These are phyloP conservation scores for Leccinellum rugosiceps DNA, from an alignment of 768 basidiomycete species.

Conservation along the genomic window DNA sequence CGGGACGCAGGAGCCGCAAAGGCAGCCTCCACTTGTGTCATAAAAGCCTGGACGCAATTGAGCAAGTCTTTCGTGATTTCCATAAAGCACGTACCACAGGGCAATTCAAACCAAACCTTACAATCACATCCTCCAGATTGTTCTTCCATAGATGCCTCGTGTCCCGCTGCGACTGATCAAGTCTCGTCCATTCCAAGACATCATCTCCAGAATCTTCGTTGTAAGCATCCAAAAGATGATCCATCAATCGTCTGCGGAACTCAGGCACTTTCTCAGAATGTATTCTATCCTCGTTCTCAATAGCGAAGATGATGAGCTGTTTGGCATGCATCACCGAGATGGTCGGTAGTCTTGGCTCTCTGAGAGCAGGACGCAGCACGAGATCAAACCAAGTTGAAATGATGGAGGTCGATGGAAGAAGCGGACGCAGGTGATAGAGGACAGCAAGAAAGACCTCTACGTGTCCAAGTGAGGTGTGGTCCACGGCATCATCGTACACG, in stretches of 20 bases:
- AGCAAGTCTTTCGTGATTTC: slow-evolving; percentile 7
- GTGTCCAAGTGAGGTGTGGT: slow-evolving; percentile 60
- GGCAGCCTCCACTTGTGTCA: slow-evolving; percentile 62
- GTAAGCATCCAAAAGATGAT: slow-evolving; percentile 71
- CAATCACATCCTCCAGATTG: slow-evolving; percentile 74
- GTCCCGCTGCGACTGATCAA: slow-evolving; percentile 60
- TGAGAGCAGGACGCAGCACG: slow-evolving; percentile 71
- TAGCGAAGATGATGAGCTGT: slow-evolving; percentile 63
- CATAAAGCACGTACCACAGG: slow-evolving; percentile 55
- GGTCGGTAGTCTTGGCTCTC: slow-evolving; percentile 65
- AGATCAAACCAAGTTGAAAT: slow-evolving; percentile 83
- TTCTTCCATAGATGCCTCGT: slow-evolving; percentile 66
- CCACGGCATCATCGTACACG: slow-evolving; percentile 59
- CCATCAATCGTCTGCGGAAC: slow-evolving; percentile 67
- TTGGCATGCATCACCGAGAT: slow-evolving; percentile 62
- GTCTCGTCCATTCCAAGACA: slow-evolving; percentile 67
- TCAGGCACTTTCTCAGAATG: slow-evolving; percentile 52
- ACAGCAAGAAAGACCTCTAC: slow-evolving; percentile 66
- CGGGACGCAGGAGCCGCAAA: slow-evolving; percentile 60
- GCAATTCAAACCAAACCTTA: slow-evolving; percentile 57
- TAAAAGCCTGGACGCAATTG: slow-evolving; percentile 52
- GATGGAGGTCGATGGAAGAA: slow-evolving; percentile 61
- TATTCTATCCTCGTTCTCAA: slow-evolving; percentile 45
- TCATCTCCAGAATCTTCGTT: slow-evolving; percentile 75
- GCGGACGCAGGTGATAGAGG: slow-evolving; percentile 57